phyloP scores from a whole-genome alignment of 2,329 filamentous ascomycete species.

The Aspergillus niger region DNA sequence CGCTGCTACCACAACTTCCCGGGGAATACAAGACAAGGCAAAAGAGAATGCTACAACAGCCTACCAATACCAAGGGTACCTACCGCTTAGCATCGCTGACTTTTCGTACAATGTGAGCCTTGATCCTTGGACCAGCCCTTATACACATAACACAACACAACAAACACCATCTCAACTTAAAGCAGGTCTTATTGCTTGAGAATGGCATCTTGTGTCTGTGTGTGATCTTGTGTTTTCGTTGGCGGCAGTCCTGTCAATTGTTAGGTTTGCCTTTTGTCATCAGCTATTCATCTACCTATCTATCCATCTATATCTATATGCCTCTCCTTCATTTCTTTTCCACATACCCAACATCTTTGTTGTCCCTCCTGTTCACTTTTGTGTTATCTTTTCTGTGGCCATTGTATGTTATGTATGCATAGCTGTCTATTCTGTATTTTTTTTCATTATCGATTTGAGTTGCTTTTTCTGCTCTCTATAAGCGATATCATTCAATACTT shows the following conservation, averaged over 20 bases:
- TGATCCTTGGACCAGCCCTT: not conserved
- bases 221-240: not conserved
- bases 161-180: not conserved
- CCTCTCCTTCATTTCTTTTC: not conserved
- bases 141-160: not conserved
- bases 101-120: not conserved
- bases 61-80: no score
- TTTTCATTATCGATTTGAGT: not conserved
- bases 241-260: not conserved
- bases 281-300: not conserved
- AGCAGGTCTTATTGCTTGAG: not conserved
- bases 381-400: not conserved
- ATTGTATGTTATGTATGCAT: constrained; percentile 8
- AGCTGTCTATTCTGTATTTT: not conserved
- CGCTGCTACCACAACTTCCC: not conserved
- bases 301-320: not conserved
- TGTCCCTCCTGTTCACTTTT: not conserved
- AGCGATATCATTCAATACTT: not conserved
- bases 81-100: not conserved
- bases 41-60: not conserved
- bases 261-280: not conserved
- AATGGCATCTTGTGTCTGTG: not conserved
- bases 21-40: not conserved
- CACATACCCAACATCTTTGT: constrained; percentile 9
- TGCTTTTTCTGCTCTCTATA: not conserved